Evolutionary conservation across 306 rosid species (phyloP).

Genomic region (Corylus americana): DNA sequence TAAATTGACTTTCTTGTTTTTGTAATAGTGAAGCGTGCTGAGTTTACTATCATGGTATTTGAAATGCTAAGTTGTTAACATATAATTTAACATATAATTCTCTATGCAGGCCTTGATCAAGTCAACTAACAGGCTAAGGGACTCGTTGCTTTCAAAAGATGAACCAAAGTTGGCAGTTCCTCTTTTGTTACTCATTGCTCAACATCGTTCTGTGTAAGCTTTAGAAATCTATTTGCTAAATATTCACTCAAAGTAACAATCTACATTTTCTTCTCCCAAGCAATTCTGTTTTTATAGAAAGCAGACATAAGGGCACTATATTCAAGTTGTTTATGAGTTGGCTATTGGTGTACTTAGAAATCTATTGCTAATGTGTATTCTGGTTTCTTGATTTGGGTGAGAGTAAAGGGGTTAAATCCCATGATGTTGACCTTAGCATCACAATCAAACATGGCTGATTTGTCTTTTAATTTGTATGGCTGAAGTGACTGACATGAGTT

Average conservation of each 20-base stretch:
- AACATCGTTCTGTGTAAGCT: slow-evolving; percentile 95
- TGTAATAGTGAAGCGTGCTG: not conserved
- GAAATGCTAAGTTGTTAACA: slow-evolving; percentile 11
- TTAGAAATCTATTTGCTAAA: slow-evolving; percentile 9
- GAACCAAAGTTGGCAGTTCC: slow-evolving; percentile 89
- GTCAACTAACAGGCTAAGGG: slow-evolving; percentile 88
- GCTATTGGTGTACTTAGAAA: not conserved
- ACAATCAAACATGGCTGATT: too few species aligned
- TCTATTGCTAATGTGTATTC: not conserved
- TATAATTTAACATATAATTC: slow-evolving; percentile 14
- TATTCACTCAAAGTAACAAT: not conserved
- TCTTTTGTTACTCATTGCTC: slow-evolving; percentile 88
- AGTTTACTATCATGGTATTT: slow-evolving; percentile 14
- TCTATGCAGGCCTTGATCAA: slow-evolving; percentile 75
- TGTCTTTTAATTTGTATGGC: not conserved
- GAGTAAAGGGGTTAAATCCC: not conserved
- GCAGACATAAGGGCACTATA: not conserved
- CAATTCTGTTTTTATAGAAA: not conserved
- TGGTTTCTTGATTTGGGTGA: not conserved
- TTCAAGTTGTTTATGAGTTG: not conserved
- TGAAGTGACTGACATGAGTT: too few species aligned
- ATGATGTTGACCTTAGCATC: not conserved
- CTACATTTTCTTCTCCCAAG: not conserved
- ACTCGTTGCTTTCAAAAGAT: slow-evolving; percentile 86
- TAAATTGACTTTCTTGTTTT: not conserved